Evolutionary conservation across 495 filamentous ascomycete genomes (phyloP).

Genomic region (Xylaria venustula): DNA sequence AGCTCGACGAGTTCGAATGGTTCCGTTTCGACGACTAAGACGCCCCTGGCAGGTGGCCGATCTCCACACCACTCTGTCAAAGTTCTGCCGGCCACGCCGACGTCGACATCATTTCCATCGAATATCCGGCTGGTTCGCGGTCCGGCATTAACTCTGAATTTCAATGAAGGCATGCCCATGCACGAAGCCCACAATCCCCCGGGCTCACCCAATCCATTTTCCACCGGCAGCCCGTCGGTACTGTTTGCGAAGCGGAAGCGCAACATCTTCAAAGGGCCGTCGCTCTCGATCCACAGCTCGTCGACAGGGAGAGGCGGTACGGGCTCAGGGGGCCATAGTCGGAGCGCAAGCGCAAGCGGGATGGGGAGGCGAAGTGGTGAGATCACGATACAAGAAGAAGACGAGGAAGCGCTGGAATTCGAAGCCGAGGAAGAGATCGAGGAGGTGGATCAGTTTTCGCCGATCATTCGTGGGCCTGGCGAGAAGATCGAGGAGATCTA

Average conservation of each 20-base stretch:
- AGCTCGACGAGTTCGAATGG: conserved; percentile 88
- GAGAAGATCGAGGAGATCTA: conserved; percentile 56
- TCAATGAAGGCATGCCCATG: conserved; percentile 50
- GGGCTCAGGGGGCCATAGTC: conserved; percentile 44
- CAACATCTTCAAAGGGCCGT: conserved; percentile 85
- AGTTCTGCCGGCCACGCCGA: conserved; percentile 90
- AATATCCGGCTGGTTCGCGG: conserved; percentile 83
- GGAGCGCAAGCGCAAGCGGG: conserved; percentile 53
- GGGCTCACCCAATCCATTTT: conserved; percentile 47
- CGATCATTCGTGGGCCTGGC: conserved; percentile 44
- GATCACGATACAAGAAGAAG: conserved; percentile 82
- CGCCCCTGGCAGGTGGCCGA: conserved; percentile 57
- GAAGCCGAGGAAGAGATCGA: conserved; percentile 50
- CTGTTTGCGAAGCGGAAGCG: conserved; percentile 90
- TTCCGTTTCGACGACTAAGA: conserved; percentile 65
- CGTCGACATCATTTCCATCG: conserved; percentile 72
- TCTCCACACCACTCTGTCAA: conserved; percentile 90
- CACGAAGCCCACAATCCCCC: conserved; percentile 37
- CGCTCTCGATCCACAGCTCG: conserved; percentile 48
- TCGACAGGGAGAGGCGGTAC: conserved; percentile 31
- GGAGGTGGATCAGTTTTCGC: conserved; percentile 68
- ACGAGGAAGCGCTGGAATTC: conserved; percentile 56
- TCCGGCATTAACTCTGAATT: conserved; percentile 40
- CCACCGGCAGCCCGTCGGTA: conserved; percentile 55
- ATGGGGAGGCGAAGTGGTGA: conserved; percentile 58